Evolutionary conservation across 1,139 yeast species (phyloP), one percentile per base, ranked within the genome.

Genomic region (Candida frijolesensis): DNA sequence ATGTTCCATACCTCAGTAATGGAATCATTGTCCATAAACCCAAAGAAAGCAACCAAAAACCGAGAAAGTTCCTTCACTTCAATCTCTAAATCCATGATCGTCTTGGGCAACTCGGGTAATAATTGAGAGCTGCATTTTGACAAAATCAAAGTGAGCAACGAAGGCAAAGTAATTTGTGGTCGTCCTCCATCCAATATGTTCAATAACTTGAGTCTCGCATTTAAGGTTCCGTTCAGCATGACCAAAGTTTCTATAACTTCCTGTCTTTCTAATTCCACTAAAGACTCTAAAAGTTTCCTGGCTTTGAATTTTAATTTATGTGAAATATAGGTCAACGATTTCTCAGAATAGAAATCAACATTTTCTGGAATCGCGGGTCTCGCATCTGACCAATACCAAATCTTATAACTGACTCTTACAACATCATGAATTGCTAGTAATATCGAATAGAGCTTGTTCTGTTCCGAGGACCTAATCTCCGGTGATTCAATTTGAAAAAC

Each of bases 141-240:
- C 14, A 74, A 67, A 22, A 89, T 72, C 0, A 89, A 77, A 52
- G 80, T 76, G 54, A 89, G 70, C 8, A 90, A 67, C 56, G 80
- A 78, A 0, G 96, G 95, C 18, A 91, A 71, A 0, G 96, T 88
- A 4, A 83, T 61, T 52, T 85, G 89, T 0, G 96, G 87, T 55
- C 89, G 81, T 2, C 96, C 88, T 0, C 96, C 95, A 67, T 92
- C 97, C 45, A 94, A 71, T 9, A 89, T 85, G 64, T 88, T 91
- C 27, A 88, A 68, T 3, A 89, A 61, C 57, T 86, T 87, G 56
- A 60, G 66, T 50, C 59, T 63, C 22, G 57, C 57, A 39, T 53
- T 54, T 27, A 51, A 62, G 12, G 53, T 32, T 3, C 58, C 61
- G 35, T 68, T 72, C 44, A 71, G 64, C 27, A 70, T 71, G 19